Evolutionary conservation across 2,329 filamentous ascomycete genomes (phyloP), one percentile per base, ranked within the genome.

Genomic region (Monosporascus sp.): DNA sequence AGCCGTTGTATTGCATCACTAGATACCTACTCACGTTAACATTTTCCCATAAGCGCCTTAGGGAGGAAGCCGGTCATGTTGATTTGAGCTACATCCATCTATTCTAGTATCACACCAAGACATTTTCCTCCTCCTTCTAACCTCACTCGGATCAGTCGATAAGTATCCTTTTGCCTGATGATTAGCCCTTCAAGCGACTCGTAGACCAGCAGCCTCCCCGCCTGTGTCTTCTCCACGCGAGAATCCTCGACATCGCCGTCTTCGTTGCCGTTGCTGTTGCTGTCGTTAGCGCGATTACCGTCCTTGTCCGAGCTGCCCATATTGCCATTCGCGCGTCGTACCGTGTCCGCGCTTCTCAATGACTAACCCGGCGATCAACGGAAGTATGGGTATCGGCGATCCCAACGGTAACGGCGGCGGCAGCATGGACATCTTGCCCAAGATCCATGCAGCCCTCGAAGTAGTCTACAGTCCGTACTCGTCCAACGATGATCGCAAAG

Each of bases 391-490:
- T 52, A 61, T 60, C 59, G 64, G 59, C 67, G 73, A 71, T 58
- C 60, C 61, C 54, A 64, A 67, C 52, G 65, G 63, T 54, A 70
- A 71, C 61, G 70, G 71, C 61, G 70, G 70, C 58, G 68, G 70
- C 57, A 70, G 67, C 59, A 67, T 71, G 56, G 72, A 73, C 36
- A 68, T 81, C 50, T 77, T 90, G 50, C 74, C 81, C 49, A 83
- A 82, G 67, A 94, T 97, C 60, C 83, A 90, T 65, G 82, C 89
- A 65, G 94, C 94, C 41, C 84, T 99, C 61, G 84, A 94, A 63
- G 82, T 95, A 62, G 89, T 97, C 56, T 93, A 97, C 75, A 87
- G 83, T 66, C 83, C 92, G 11, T 81, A 84, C 56, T 93, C 92
- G 41, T 80, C 85, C 59, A 97, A 97, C 71, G 81, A 89, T 58